Base-by-base conservation (phyloP, 2,329 filamentous ascomycete genomes). In the Fusarium miscanthi region DNA sequence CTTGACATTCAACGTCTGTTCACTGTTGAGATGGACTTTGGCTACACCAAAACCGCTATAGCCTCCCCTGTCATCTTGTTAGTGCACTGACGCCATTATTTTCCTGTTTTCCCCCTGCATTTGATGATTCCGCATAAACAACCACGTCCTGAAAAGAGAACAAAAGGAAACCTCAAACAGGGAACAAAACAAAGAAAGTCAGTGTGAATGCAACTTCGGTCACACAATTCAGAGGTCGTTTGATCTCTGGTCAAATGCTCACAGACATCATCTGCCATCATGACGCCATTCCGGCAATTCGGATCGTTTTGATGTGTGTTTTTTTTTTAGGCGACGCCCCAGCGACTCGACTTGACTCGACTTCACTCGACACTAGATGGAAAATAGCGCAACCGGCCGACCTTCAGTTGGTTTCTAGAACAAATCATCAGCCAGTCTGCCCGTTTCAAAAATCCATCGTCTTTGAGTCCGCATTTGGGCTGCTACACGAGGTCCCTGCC, bases 91-190 rank as follows among this genome's bases (percentile, higher is more conserved):
- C 66, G 66, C 66, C 65, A 69, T 69, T 43, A 30, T 38, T 57
- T 58, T 69, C 66, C 58, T 69, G 66, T 64, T 69, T 63, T 48
- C 21, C 49, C 42, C 66, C 65, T 69, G 66, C 64, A 69, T 69
- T 48, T 40, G 27, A 30, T 31, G 9, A 40, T 40, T 53, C 49
- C 14, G 38, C 37, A 59, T 59, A 66, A 66, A 66, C 31, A 57
- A 57, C 21, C 41, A 30, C 2, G 19, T 25, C 49, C 30, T 23
- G 3, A 38, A 53, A 35, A n/a, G 40, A 54, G 43, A 63, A 45
- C n/a, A 63, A 57, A 46, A 63, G 33, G 48, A 41, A 57, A 57
- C 33, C 33, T 27, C 23, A 48, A 61, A 61, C 40, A 54, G 33
- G 35, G n/a, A 56, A 61, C 23, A 25, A 19, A 30, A 8, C 27